Percentiles rank a stretch among this genome's conserved stretches.
Conservation (phyloP, 2,329 filamentous ascomycete species). For the Pseudogymnoascus sp. region DNA sequence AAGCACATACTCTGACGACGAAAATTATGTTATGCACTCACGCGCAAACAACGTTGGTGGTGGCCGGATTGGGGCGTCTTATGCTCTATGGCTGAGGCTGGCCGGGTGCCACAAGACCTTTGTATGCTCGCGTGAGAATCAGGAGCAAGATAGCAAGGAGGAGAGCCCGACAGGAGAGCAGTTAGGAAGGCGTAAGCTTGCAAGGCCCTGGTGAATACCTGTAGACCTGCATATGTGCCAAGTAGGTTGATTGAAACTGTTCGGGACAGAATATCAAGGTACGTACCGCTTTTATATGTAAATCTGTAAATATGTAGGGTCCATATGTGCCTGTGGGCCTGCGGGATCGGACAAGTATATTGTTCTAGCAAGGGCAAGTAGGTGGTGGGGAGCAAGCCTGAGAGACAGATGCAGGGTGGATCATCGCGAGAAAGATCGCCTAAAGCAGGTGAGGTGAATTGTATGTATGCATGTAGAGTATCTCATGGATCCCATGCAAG, state of each 20-base stretch:
- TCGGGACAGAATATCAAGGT: not conserved
- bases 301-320: constrained; percentile 5
- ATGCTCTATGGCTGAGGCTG: not conserved
- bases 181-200: not conserved
- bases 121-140: constrained; percentile 4
- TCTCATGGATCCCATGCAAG: not conserved
- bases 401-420: not conserved
- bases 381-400: not conserved
- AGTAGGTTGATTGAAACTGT: not conserved
- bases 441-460: not conserved
- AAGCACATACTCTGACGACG: not conserved
- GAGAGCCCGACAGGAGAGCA: not conserved
- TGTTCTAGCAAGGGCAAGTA: not conserved
- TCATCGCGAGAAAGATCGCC: not conserved
- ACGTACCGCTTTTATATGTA: constrained; percentile 3
- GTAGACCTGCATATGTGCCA: constrained; percentile 4
- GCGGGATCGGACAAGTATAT: not conserved
- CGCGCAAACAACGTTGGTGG: not conserved
- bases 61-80: not conserved
- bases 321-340: not conserved
- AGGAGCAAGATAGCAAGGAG: not conserved
- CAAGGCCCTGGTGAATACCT: not conserved
- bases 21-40: not conserved
- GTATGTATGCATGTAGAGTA: not conserved
- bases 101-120: not conserved